These are phyloP conservation scores for Lenzites betulinus DNA, from an alignment of 768 basidiomycete species.

Conservation along the genomic window DNA sequence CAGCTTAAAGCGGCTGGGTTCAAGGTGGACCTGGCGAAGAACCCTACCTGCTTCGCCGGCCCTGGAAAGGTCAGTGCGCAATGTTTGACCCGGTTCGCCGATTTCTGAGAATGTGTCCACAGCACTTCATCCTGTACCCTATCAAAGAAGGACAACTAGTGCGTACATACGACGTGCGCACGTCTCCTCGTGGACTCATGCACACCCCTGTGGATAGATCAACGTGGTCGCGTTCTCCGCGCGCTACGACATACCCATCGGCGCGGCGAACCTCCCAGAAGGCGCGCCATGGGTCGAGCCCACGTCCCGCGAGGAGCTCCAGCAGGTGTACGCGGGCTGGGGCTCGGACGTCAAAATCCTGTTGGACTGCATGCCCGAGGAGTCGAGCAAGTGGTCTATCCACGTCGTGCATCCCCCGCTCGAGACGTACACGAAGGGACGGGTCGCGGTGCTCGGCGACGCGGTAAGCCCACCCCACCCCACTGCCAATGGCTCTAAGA, in stretches of 20 bases:
- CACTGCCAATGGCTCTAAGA: no score
- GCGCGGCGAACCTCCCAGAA: constrained; percentile 9
- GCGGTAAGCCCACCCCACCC: constrained; percentile 30
- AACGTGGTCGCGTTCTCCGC: constrained; percentile 51
- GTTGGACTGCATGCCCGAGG: constrained; percentile 43
- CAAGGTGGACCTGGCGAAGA: constrained; percentile 37
- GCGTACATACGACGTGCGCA: not conserved
- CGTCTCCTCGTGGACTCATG: not conserved
- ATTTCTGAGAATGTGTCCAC: not conserved
- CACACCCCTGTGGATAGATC: constrained; percentile 26
- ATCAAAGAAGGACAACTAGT: constrained; percentile 47
- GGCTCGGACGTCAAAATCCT: constrained; percentile 46
- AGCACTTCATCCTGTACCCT: constrained; percentile 59
- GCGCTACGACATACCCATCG: constrained; percentile 30
- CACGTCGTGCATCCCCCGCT: constrained; percentile 51
- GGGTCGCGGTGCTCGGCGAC: constrained; percentile 54
- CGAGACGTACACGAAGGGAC: constrained; percentile 43
- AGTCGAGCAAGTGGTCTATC: constrained; percentile 55
- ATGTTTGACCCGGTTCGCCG: no score
- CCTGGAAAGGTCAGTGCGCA: constrained; percentile 40
- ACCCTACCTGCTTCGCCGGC: constrained; percentile 47
- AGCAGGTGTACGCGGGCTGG: constrained; percentile 45
- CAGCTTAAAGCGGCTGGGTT: constrained; percentile 44
- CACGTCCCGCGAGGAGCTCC: constrained; percentile 43
- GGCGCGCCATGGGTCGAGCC: constrained; percentile 42